Percentiles rank a stretch among this genome's conserved stretches.
Evolutionary conservation across 371 early-diverging fungal species (phyloP).

Genomic region (Mortierella sp.): DNA sequence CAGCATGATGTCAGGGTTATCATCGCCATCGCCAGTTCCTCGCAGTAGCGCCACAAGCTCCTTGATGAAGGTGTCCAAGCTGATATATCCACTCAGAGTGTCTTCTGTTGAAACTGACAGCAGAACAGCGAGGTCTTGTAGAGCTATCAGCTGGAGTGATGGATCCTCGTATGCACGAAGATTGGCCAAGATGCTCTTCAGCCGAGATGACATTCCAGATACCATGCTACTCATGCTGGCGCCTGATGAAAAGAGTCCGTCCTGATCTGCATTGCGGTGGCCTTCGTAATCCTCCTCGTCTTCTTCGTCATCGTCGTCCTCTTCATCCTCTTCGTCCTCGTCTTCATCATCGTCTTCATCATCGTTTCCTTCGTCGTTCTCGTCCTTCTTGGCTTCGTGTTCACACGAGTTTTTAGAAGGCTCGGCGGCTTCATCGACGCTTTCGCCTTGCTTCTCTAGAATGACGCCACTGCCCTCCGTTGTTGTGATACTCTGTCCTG

Average conservation of each 20-base stretch:
- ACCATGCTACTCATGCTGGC: conserved; percentile 62
- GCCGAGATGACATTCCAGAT: conserved; percentile 57
- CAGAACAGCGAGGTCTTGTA: conserved; percentile 75
- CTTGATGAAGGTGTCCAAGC: conserved; percentile 65
- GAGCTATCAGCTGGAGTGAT: conserved; percentile 70
- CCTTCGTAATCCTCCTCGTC: conserved; percentile 42
- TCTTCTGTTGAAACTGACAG: conserved; percentile 79
- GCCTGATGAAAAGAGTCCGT: conserved; percentile 56
- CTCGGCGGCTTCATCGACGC: background rate
- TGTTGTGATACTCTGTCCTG: background rate
- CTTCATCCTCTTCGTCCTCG: conserved; percentile 54
- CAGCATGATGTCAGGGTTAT: conserved; percentile 80
- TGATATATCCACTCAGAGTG: conserved; percentile 65
- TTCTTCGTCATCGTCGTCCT: conserved; percentile 59
- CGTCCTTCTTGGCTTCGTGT: conserved; percentile 29
- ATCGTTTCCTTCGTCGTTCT: conserved; percentile 35
- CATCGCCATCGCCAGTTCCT: conserved; percentile 58
- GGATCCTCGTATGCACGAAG: conserved; percentile 66
- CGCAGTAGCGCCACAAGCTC: conserved; percentile 67
- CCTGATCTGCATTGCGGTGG: conserved; percentile 45
- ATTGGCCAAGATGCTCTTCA: conserved; percentile 62
- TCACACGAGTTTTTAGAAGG: conserved; percentile 8
- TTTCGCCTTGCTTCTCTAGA: background rate
- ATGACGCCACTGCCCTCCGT: background rate
- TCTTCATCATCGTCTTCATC: conserved; percentile 49